Evolutionary conservation across 176 grass and related monocot genomes (phyloP).

Genomic region (Oryza rufipogon): DNA sequence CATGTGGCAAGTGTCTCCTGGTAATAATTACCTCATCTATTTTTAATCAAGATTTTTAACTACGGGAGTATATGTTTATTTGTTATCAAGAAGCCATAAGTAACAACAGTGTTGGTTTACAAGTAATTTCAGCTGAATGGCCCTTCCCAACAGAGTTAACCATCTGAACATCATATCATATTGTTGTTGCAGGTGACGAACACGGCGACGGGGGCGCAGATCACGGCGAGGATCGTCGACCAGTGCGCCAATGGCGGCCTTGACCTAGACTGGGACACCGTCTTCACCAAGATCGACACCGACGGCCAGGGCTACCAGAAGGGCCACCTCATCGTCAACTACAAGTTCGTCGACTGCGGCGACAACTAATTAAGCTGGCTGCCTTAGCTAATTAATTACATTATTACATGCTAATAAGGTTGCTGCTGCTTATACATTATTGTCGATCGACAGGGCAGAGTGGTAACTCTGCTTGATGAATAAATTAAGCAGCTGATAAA

Average conservation of each 20-base stretch:
- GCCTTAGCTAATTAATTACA: background rate
- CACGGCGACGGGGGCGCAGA: conserved; percentile 37
- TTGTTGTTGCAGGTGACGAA: conserved; percentile 57
- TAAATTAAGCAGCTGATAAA: background rate
- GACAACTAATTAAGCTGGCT: background rate
- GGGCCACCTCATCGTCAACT: conserved; percentile 51
- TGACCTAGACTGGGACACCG: conserved; percentile 51
- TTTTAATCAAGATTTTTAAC: background rate
- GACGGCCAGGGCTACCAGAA: background rate
- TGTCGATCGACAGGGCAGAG: background rate
- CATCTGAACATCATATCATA: no score
- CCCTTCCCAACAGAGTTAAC: no score
- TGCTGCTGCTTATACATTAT: background rate
- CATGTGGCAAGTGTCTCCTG: background rate
- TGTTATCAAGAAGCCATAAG: no score
- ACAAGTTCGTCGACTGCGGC: conserved; percentile 55
- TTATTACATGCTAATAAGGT: background rate
- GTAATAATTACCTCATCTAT: background rate
- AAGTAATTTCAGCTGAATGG: no score
- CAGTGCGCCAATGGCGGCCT: conserved; percentile 61
- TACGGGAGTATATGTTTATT: no score
- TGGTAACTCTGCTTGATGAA: background rate
- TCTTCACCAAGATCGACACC: conserved; percentile 59
- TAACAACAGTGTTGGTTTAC: no score
- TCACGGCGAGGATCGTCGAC: conserved; percentile 66